These are phyloP conservation scores for Nitzschia inconspicua DNA, from an alignment of 108 stramenopile species.

Conservation along the genomic window DNA sequence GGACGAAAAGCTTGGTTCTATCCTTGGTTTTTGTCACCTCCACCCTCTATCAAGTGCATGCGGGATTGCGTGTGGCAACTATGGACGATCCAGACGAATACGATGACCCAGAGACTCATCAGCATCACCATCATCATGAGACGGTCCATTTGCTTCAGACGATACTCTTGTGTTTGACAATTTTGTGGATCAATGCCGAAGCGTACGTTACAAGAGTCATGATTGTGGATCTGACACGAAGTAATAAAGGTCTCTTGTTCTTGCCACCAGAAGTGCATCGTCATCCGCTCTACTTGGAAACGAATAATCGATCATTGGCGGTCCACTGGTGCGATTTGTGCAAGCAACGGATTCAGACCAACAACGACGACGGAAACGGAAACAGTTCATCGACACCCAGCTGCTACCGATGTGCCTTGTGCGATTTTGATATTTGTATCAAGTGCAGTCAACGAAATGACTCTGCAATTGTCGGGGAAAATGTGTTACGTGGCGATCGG, in stretches of 20 bases:
- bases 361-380: background rate
- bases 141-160: background rate
- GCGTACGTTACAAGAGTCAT: constrained; percentile 27
- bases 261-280: constrained; percentile 35
- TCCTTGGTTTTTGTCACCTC: constrained; percentile 21
- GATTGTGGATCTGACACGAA: constrained; percentile 34
- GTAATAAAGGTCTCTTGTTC: constrained; percentile 25
- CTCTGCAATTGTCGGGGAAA: constrained; percentile 38
- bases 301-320: background rate
- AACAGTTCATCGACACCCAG: background rate
- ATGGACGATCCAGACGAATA: background rate
- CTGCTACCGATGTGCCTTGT: constrained; percentile 47
- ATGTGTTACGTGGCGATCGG: constrained; percentile 39
- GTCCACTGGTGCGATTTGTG: constrained; percentile 54
- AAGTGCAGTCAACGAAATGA: constrained; percentile 32
- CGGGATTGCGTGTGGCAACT: constrained; percentile 33
- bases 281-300: constrained; percentile 33
- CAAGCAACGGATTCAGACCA: constrained; percentile 6
- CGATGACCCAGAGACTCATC: background rate
- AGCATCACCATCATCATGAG: background rate
- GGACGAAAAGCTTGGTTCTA: constrained; percentile 19
- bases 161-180: constrained; percentile 29
- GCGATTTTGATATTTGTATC: constrained; percentile 56
- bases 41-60: constrained; percentile 43
- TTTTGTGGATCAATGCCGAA: constrained; percentile 43